Conservation (phyloP, 345 rosid species). For the Bretschneidera sinensis region DNA sequence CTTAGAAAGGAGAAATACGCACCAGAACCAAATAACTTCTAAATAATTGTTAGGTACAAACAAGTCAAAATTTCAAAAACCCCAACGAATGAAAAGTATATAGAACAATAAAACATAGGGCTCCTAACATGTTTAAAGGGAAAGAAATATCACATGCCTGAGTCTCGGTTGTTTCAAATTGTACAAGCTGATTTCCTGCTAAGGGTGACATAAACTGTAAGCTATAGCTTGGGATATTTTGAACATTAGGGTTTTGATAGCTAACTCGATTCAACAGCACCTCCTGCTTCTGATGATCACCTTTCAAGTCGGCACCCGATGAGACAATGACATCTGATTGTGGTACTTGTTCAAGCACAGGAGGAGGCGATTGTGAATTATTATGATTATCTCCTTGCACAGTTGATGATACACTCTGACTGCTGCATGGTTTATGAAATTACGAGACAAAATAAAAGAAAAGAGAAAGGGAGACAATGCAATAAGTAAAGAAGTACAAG, state of each 20-base stretch:
- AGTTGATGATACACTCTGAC: slow-evolving; percentile 31
- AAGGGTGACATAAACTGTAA: slow-evolving; percentile 49
- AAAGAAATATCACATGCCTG: slow-evolving; percentile 44
- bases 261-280: slow-evolving; percentile 31
- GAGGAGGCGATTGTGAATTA: slow-evolving; percentile 34
- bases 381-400: slow-evolving; percentile 34
- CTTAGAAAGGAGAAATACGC: too few relatives aligned
- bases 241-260: slow-evolving; percentile 42
- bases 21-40: too few relatives aligned
- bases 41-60: too few relatives aligned
- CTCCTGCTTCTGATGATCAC: slow-evolving; percentile 38
- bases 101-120: neutral
- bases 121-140: slow-evolving; percentile 35
- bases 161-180: slow-evolving; percentile 42
- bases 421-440: slow-evolving; percentile 27
- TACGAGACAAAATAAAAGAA: too few relatives aligned
- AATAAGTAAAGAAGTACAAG: too few relatives aligned
- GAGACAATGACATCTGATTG: slow-evolving; percentile 21
- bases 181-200: slow-evolving; percentile 40
- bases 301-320: slow-evolving; percentile 22
- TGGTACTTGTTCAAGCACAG: slow-evolving; percentile 30
- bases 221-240: slow-evolving; percentile 45
- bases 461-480: too few relatives aligned
- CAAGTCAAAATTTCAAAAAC: too few relatives aligned
- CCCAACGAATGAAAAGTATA: neutral